Percentiles rank a stretch among this genome's conserved stretches.
These are phyloP conservation scores for Thielaviopsis musarum DNA, from an alignment of 2,329 filamentous ascomycete species.

Conservation along the genomic window DNA sequence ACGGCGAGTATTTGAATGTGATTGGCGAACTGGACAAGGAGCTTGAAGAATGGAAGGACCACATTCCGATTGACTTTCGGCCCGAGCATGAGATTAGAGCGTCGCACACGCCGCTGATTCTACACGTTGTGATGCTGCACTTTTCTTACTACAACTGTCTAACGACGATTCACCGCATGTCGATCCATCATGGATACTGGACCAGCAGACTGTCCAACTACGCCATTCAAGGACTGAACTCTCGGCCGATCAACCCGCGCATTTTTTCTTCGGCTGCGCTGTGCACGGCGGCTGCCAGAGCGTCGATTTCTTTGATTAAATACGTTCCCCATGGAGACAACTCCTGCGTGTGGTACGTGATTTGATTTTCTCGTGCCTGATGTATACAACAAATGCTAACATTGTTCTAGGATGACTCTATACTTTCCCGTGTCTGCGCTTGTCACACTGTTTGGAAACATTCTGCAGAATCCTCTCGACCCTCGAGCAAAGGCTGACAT, in stretches of 20 bases:
- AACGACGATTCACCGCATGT: constrained; percentile 97
- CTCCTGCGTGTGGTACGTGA: constrained; percentile 75
- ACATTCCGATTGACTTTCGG: constrained; percentile 88
- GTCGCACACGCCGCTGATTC: constrained; percentile 77
- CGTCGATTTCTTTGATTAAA: constrained; percentile 84
- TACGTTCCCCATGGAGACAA: constrained; percentile 94
- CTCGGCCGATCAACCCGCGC: constrained; percentile 75
- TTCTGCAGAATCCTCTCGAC: constrained; percentile 87
- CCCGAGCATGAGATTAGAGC: constrained; percentile 93
- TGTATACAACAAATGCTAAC: not conserved
- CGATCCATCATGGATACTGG: constrained; percentile 95
- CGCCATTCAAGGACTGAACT: constrained; percentile 85
- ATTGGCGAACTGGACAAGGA: constrained; percentile 87
- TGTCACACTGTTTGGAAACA: constrained; percentile 90
- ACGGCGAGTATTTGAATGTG: constrained; percentile 83
- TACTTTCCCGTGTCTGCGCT: constrained; percentile 95
- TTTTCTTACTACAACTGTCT: constrained; percentile 97
- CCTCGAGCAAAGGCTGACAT: constrained; percentile 75
- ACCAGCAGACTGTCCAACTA: constrained; percentile 88
- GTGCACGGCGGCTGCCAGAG: constrained; percentile 81
- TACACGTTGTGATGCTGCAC: constrained; percentile 87
- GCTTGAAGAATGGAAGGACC: constrained; percentile 90
- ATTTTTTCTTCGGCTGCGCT: constrained; percentile 88
- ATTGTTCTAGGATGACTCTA: constrained; percentile 52
- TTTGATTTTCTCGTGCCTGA: not conserved